phyloP scores from a whole-genome alignment of 805 yeast genomes.

The Ogataea dorogensis region DNA sequence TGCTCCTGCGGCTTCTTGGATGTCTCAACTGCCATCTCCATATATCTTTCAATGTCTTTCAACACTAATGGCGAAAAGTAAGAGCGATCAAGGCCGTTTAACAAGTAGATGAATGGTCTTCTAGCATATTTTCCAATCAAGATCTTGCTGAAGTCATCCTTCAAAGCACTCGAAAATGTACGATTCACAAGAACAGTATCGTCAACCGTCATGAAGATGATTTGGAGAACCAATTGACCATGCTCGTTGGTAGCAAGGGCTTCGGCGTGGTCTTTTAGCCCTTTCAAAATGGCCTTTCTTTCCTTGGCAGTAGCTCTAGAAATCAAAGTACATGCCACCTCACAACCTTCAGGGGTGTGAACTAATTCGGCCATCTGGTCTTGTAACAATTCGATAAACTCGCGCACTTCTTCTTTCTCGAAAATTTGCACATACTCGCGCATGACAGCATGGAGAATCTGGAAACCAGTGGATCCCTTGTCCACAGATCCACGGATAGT shows the following conservation, averaged over 20 bases:
- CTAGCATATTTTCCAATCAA: conserved; percentile 75
- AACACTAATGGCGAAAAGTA: conserved; percentile 72
- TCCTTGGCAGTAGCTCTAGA: conserved; percentile 90
- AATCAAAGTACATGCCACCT: conserved; percentile 79
- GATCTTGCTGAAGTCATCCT: conserved; percentile 51
- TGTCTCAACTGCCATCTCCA: conserved; percentile 61
- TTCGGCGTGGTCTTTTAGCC: conserved; percentile 72
- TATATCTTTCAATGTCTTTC: conserved; percentile 58
- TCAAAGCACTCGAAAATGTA: conserved; percentile 62
- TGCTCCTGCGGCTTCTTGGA: conserved; percentile 82
- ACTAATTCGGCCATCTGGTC: conserved; percentile 94
- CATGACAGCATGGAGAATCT: conserved; percentile 95
- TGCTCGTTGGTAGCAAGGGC: conserved; percentile 78
- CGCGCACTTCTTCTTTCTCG: conserved; percentile 67
- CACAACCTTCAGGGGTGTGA: conserved; percentile 92
- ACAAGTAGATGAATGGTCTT: conserved; percentile 81
- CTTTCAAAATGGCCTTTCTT: conserved; percentile 72
- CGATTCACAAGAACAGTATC: conserved; percentile 84
- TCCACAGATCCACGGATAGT: conserved; percentile 89
- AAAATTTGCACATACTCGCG: conserved; percentile 77
- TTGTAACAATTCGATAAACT: conserved; percentile 74
- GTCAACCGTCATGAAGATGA: conserved; percentile 83
- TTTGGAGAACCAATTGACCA: conserved; percentile 79
- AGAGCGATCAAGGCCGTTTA: conserved; percentile 76
- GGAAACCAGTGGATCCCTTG: conserved; percentile 96